Base-by-base conservation (phyloP, 192 early-diverging fungal species). In the Entomortierella beljakovae region DNA sequence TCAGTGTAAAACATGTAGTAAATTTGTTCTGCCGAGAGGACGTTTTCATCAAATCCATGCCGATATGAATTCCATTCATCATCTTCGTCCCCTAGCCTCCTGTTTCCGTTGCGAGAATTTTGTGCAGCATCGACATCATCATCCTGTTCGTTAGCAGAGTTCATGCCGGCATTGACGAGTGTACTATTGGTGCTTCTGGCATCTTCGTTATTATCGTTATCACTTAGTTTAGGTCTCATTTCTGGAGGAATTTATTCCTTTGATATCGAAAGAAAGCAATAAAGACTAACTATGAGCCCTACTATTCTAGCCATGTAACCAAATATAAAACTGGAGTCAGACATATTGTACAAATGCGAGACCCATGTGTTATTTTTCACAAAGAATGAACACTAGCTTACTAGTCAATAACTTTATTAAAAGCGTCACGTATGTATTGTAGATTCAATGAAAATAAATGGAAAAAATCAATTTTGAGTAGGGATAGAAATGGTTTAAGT, bases 1-100 rank as follows among this genome's bases (percentile, higher is more conserved):
- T 87, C 86, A 18, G 82, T 86, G 69, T 81, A 89, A 61, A 84
- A 89, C 58, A 85, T 76, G 67, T 84, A 87, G 16, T 70, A 79
- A 23, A 76, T 58, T 28, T 76, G 72, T 33, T 76, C 72, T 16
- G 83, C 70, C 6, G 84, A 80, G 42, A 85, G 67, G 28, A 81
- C 83, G 68, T 87, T 82, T 58, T 85, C 86, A 59, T 81, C 84
- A 46, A 79, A 87, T 37, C 86, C 86, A 49, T 87, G 86, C 8
- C 86, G 82, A 25, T 81, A 77, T 13, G 64, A 48, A 16, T 53
- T 64, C 31, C 32, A 62, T 37, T 68, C 70, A 32, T 72, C 75
- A 31, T 79, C 75, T 40, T 79, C 75, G 6, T 31, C 56, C 16
- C 70, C 80, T n/a, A 69, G 67, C 54, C 61, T 56, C 62, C 75